Evolutionary conservation across 768 basidiomycete genomes (phyloP).

Genomic region (Hypsizygus marmoreus): DNA sequence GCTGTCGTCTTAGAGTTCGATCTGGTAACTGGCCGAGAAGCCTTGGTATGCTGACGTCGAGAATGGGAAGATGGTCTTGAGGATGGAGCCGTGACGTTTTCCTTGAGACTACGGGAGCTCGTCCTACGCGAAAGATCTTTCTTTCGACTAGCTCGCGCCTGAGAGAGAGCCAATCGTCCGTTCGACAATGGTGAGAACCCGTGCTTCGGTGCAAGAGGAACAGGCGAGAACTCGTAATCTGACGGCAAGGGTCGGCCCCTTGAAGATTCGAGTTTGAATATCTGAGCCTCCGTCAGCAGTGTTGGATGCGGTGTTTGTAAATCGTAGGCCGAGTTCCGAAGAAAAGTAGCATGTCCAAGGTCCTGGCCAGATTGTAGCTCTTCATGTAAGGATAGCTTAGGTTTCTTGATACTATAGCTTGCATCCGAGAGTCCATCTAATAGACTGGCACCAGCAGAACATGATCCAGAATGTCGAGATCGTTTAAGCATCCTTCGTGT

Average conservation of each 20-base stretch:
- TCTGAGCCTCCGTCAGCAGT: constrained; percentile 14
- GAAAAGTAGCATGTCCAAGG: not conserved
- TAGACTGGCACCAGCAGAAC: not conserved
- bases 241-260: constrained; percentile 8
- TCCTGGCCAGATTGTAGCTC: not conserved
- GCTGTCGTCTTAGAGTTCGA: constrained; percentile 3
- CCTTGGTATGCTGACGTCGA: not conserved
- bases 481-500: constrained; percentile 19
- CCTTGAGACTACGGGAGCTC: constrained; percentile 24
- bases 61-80: constrained; percentile 7
- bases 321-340: not conserved
- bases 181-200: not conserved
- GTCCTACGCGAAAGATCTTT: constrained; percentile 8
- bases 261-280: constrained; percentile 16
- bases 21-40: not conserved
- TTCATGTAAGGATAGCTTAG: constrained; percentile 1
- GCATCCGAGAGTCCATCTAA: not conserved
- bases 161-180: not conserved
- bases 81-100: constrained; percentile 13
- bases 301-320: constrained; percentile 20
- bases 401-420: constrained; percentile 13
- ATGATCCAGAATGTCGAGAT: constrained; percentile 13
- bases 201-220: constrained; percentile 9
- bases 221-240: constrained; percentile 18
- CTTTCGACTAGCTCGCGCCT: not conserved